Conservation (phyloP, 225 moss, liverwort and hornwort genomes). For the Anthoceros angustus region DNA sequence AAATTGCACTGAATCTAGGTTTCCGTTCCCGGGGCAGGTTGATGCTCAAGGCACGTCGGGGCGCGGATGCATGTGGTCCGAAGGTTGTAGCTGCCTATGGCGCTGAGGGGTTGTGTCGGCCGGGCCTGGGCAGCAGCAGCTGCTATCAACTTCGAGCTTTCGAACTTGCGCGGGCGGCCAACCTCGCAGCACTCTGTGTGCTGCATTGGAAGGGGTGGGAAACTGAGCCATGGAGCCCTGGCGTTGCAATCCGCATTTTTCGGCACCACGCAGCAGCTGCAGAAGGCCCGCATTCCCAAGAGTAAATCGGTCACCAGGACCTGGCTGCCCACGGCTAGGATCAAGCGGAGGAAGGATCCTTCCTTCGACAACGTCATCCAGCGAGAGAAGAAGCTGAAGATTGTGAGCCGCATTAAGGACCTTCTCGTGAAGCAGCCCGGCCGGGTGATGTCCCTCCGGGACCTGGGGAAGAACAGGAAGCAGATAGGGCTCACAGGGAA, state of each 20-base stretch:
- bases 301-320: background rate
- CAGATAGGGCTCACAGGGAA: constrained; percentile 30
- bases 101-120: too few relatives aligned
- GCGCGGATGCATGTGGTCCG: too few relatives aligned
- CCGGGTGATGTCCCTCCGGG: constrained; percentile 36
- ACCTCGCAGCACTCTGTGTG: too few relatives aligned
- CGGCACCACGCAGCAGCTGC: background rate
- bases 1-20: too few relatives aligned
- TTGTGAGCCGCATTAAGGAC: constrained; percentile 58
- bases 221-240: background rate
- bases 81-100: too few relatives aligned
- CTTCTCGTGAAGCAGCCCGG: constrained; percentile 54
- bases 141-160: too few relatives aligned
- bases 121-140: too few relatives aligned
- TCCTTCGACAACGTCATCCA: constrained; percentile 69
- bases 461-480: constrained; percentile 57
- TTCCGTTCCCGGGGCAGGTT: too few relatives aligned
- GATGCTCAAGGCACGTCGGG: too few relatives aligned
- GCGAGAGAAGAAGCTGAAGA: constrained; percentile 72
- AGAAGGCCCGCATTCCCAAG: background rate
- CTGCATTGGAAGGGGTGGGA: too few relatives aligned
- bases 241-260: background rate
- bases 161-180: too few relatives aligned
- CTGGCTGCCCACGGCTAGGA: constrained; percentile 18
- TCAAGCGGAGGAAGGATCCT: constrained; percentile 72